Base-by-base conservation (phyloP, 495 filamentous ascomycete genomes). In the Hypoxylon fragiforme region DNA sequence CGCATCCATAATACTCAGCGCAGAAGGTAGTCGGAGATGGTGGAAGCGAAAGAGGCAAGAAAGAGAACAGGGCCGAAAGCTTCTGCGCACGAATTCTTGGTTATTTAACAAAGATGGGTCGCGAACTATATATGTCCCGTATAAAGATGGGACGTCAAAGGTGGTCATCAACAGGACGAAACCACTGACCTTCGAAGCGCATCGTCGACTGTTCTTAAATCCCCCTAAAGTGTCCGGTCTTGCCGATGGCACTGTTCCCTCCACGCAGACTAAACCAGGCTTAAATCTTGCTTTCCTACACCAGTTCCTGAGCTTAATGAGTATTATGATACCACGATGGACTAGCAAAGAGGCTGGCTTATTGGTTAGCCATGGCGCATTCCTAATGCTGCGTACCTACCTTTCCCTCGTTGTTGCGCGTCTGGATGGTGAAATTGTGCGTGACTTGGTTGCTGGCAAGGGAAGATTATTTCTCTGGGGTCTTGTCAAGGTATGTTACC, bases 271-370 rank as follows among this genome's bases (percentile, higher is more conserved):
- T 2, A 97, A 96, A 67, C 92, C 95, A 1, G 95, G 95, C 3
- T 73, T 99, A 42, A 99, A 99, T 67, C 78, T 97, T 37, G 95
- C 95, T n/a, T 99, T 99, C 66, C 72, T 99, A 16, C 94, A 99
- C 67, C 95, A 99, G 71, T 95, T 97, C 61, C 79, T 96, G 37
- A 95, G 91, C 63, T 76, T 99, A 37, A 79, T 96, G 64, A 97
- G 87, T 71, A 97, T 99, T 61, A 96, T 97, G 92, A 88, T 97
- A 52, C 95, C 95, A 7, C 75, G 92, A 59, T 96, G 91, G 90
- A 84, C 84, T 19, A 92, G 90, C 71, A 97, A 97, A 68, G 95
- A 97, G 74, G 91, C 91, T 1, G 92, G 90, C 2, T 69, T 99
- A 49, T 74, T 99, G 34, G 71, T 95, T 57, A 88, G 89, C 57